Evolutionary conservation across 2,329 filamentous ascomycete genomes (phyloP).

Genomic region (Fusarium sp.): DNA sequence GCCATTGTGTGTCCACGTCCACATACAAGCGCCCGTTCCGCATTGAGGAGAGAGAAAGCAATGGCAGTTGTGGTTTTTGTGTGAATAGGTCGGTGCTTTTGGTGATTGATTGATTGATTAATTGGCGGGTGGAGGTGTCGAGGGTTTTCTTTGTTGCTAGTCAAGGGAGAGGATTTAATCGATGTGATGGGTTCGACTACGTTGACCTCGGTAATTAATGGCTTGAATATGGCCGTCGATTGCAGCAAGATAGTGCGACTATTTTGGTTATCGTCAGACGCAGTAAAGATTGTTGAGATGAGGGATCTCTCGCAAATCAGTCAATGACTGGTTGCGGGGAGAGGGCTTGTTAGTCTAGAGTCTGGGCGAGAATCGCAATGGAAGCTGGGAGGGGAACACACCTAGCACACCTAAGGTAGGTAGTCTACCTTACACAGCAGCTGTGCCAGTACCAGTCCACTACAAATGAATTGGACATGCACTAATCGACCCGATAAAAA

Average conservation of each 20-base stretch:
- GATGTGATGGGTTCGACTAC: background rate
- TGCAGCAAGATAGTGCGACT: background rate
- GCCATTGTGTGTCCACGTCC: conserved; percentile 55
- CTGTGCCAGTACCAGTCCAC: conserved; percentile 13
- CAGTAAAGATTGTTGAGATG: conserved; percentile 18
- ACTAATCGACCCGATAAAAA: conserved; percentile 7
- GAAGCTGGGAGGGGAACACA: conserved; percentile 30
- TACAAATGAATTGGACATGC: conserved; percentile 11
- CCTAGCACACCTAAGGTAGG: conserved; percentile 10
- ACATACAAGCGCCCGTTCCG: conserved; percentile 48
- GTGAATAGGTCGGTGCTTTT: conserved; percentile 8
- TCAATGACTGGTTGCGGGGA: conserved; percentile 41
- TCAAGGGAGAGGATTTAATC: background rate
- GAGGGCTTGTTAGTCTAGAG: conserved; percentile 38
- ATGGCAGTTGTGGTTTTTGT: conserved; percentile 7
- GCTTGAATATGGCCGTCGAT: background rate
- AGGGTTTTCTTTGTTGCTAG: conserved; percentile 15
- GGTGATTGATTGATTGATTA: background rate
- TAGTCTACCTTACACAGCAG: conserved; percentile 6
- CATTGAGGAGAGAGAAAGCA: conserved; percentile 44
- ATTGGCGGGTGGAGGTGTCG: conserved; percentile 6
- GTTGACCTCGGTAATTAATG: background rate
- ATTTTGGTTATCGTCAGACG: conserved; percentile 11
- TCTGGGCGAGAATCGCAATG: conserved; percentile 29
- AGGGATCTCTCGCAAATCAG: conserved; percentile 23